Evolutionary conservation across 306 rosid genomes (phyloP), one percentile per base, ranked within the genome.

Genomic region (Lathyrus tuberosus): DNA sequence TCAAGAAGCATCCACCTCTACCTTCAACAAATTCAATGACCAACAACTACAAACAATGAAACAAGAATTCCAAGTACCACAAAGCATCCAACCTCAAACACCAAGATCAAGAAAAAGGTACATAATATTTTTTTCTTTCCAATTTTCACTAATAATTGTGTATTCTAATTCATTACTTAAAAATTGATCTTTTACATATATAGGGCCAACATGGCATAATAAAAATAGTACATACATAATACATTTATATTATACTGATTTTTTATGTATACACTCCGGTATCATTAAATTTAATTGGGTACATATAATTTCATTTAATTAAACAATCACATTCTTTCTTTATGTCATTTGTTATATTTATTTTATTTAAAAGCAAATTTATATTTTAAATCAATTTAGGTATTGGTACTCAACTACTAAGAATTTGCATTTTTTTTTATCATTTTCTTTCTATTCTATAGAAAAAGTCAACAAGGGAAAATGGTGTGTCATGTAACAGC

Each of bases 51-150:
- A 53, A 20, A 7, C 14, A 22, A 4, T 22, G 2, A 56, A 56
- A 26, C 62, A 57, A 57, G 41, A 57, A 13, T 64, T 48, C 13
- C 79, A n/a, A 48, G 5, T 17, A 62, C 63, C 85, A 26, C 74
- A 33, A 24, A 62, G 59, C 74, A 11, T 73, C 62, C 84, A 68
- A 8, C 49, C 79, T 65, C 78, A 62, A n/a, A 40, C 73, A 63
- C 71, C 85, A 30, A 77, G 79, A 73, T 48, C 88, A 59, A 81
- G 90, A 71, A 88, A 76, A 80, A 88, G 90, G 90, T 83, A 65
- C 67, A 49, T n/a, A 49, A 8, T 0, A 0, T 35, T 22, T 64
- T 20, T 20, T 20, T 1, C 22, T 20, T 43, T 42, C 18, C 17
- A 20, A n/a, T 59, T 30, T 67, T 16, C 35, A 5, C 22, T 40